These are phyloP conservation scores for Chlamydomonas eustigma DNA, from an alignment of 139 green algal species.

Conservation along the genomic window DNA sequence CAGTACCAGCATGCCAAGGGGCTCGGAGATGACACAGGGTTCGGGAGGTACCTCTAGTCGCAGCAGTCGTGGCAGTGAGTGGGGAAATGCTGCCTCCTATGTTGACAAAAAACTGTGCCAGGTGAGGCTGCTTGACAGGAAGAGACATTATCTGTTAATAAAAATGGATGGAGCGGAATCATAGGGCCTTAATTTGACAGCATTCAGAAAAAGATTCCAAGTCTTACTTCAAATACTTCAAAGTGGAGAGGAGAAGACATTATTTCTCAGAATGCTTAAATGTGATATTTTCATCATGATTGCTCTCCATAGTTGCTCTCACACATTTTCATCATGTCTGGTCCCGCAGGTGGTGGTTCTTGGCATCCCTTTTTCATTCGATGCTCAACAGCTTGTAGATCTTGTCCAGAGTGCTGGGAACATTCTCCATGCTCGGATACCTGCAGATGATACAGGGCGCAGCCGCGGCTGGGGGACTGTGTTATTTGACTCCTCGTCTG, in stretches of 20 bases:
- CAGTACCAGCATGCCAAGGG: not conserved
- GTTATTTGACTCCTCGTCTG: not conserved
- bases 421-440: constrained; percentile 2
- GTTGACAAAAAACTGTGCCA: not conserved
- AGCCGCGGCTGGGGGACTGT: not conserved
- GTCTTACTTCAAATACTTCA: too few species aligned
- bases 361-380: not conserved
- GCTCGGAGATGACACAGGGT: not conserved
- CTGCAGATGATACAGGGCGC: not conserved
- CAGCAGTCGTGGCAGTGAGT: not conserved
- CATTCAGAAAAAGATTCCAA: too few species aligned
- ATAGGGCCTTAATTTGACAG: too few species aligned
- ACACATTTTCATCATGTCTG: not conserved
- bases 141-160: too few species aligned
- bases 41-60: not conserved
- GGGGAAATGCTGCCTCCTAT: not conserved
- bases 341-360: not conserved
- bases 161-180: too few species aligned
- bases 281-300: too few species aligned
- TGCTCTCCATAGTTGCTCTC: not conserved
- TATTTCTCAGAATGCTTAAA: too few species aligned
- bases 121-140: not conserved
- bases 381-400: constrained; percentile 1
- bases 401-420: not conserved
- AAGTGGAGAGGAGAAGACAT: too few species aligned